These are phyloP conservation scores for Pseudocercospora fijiensis DNA, from an alignment of 2,329 filamentous ascomycete species.

Conservation along the genomic window DNA sequence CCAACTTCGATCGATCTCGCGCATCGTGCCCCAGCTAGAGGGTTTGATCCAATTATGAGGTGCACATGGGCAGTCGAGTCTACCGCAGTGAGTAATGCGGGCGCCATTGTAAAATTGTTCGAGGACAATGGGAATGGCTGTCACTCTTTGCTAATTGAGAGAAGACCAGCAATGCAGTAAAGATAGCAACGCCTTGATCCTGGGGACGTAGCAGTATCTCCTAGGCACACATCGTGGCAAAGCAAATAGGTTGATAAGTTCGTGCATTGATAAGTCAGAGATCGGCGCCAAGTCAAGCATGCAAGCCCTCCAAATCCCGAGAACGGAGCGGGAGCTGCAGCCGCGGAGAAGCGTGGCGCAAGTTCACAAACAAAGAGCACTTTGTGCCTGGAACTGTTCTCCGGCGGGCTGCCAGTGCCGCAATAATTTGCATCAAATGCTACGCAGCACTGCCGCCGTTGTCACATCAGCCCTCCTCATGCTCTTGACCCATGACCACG, in stretches of 20 bases:
- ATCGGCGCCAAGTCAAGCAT: constrained; percentile 8
- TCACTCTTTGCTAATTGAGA: background rate
- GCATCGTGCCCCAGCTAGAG: constrained; percentile 82
- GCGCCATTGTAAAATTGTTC: constrained; percentile 39
- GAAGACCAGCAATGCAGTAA: background rate
- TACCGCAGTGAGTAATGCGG: constrained; percentile 68
- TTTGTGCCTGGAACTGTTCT: constrained; percentile 3
- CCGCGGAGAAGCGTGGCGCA: constrained; percentile 13
- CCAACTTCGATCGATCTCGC: constrained; percentile 76
- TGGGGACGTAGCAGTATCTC: constrained; percentile 2
- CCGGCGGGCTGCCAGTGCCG: background rate
- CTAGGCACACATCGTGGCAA: constrained; percentile 14
- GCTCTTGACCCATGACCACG: constrained; percentile 71
- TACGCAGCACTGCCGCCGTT: background rate
- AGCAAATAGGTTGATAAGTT: constrained; percentile 13
- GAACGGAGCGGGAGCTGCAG: too few relatives aligned
- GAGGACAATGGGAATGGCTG: constrained; percentile 9
- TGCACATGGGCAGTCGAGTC: constrained; percentile 72
- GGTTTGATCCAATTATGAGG: constrained; percentile 80
- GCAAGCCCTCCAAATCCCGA: background rate
- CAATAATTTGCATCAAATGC: background rate
- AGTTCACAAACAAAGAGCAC: constrained; percentile 2
- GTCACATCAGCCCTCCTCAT: constrained; percentile 32
- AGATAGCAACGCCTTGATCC: background rate
- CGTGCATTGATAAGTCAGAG: constrained; percentile 19